Conservation (phyloP, 129 eudicot genomes). For the Silybum marianum region DNA sequence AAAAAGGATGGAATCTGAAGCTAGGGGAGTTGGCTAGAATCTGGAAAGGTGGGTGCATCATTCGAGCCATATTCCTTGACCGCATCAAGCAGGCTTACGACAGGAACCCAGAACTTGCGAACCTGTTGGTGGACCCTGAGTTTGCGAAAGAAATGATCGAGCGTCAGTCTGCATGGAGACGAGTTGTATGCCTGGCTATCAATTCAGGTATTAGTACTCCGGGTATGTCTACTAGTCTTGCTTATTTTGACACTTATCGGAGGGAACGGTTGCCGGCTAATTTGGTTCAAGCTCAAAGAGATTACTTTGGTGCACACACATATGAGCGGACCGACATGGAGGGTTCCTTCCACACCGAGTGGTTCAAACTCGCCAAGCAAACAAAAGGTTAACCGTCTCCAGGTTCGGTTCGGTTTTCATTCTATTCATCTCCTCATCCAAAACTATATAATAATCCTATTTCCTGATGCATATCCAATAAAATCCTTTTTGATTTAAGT, state of each 20-base stretch:
- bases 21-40: slow-evolving; percentile 65
- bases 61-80: slow-evolving; percentile 68
- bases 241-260: slow-evolving; percentile 62
- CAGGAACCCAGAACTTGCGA: slow-evolving; percentile 56
- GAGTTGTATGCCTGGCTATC: slow-evolving; percentile 61
- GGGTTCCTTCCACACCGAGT: slow-evolving; percentile 58
- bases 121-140: slow-evolving; percentile 62
- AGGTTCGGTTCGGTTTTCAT: slow-evolving; percentile 18
- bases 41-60: slow-evolving; percentile 71
- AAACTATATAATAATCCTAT: slow-evolving; percentile 13
- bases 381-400: slow-evolving; percentile 6
- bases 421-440: neutral
- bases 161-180: slow-evolving; percentile 61
- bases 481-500: slow-evolving; percentile 1
- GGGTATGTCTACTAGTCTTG: slow-evolving; percentile 66
- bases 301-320: slow-evolving; percentile 64
- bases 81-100: slow-evolving; percentile 63
- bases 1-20: slow-evolving; percentile 57
- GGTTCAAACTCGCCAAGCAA: slow-evolving; percentile 63
- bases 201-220: slow-evolving; percentile 63
- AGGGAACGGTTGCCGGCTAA: slow-evolving; percentile 65
- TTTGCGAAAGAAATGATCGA: slow-evolving; percentile 64
- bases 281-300: slow-evolving; percentile 68
- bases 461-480: slow-evolving; percentile 7
- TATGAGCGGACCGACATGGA: slow-evolving; percentile 54